Evolutionary conservation across 495 filamentous ascomycete genomes (phyloP).

Genomic region (Lindgomyces ingoldianus): DNA sequence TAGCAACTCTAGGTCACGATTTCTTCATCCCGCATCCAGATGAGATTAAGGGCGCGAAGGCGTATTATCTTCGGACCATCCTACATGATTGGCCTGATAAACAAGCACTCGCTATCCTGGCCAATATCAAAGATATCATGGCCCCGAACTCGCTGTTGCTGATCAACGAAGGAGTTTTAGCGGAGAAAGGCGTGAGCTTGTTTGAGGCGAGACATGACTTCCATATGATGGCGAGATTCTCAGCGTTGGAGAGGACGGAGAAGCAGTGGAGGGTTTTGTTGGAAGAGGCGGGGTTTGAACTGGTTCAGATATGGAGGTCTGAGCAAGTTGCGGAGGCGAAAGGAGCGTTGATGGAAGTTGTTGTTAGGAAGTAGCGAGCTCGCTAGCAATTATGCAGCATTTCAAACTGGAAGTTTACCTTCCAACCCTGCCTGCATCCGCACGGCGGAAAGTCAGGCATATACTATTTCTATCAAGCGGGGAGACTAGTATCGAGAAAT

Average conservation of each 20-base stretch:
- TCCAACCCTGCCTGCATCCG: too few relatives aligned
- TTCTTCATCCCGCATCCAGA: slow-evolving; percentile 20
- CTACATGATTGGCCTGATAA: slow-evolving; percentile 49
- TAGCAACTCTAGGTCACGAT: slow-evolving; percentile 7
- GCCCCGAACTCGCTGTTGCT: slow-evolving; percentile 44
- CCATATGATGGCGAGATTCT: slow-evolving; percentile 1
- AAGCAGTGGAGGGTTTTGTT: background rate
- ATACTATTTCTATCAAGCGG: too few relatives aligned
- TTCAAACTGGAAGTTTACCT: too few relatives aligned
- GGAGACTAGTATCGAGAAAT: too few relatives aligned
- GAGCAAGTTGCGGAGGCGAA: background rate
- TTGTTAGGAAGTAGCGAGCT: background rate
- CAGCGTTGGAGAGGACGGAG: slow-evolving; percentile 11
- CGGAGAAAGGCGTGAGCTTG: slow-evolving; percentile 17
- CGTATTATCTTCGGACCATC: slow-evolving; percentile 50
- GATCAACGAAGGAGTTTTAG: slow-evolving; percentile 49
- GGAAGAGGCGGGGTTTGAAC: background rate
- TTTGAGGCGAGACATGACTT: background rate
- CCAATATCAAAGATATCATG: slow-evolving; percentile 44
- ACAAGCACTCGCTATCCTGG: slow-evolving; percentile 43
- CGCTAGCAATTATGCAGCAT: too few relatives aligned
- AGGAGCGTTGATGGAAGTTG: background rate
- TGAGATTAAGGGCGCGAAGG: slow-evolving; percentile 43
- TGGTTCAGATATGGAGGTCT: background rate
- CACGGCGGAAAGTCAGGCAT: too few relatives aligned